Evolutionary conservation across 345 rosid species (phyloP), one percentile per base, ranked within the genome.

Genomic region (Cardamine occulta): DNA sequence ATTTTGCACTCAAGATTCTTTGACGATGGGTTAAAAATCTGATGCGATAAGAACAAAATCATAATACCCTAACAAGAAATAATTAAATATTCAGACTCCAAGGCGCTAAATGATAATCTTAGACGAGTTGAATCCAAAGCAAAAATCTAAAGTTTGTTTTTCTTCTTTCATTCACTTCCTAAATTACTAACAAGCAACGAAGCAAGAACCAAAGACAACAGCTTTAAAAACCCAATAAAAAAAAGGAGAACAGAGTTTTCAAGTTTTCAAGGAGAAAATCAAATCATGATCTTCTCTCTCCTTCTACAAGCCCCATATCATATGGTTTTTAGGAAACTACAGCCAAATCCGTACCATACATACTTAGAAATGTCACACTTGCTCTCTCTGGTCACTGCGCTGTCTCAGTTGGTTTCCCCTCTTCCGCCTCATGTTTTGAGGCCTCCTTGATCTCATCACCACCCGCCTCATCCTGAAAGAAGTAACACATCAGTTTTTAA

Each of bases 401-500:
- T 13, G 68, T 15, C 49, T 77, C 67, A 26, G 59, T 26, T 69
- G 68, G 45, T 72, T 77, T 72, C 28, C 47, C 88, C 51, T 89
- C 97, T 11, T 82, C 87, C 7, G 89, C 66, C 35, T 89, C 96
- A 18, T 24, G 84, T 59, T 95, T 95, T 28, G 93, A 82, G 26
- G 89, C 85, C 80, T 95, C 97, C 85, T 89, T 90, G 80, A 89
- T 88, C 83, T 95, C 97, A 47, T 95, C 97, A 53, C 88, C 93
- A 14, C 73, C 81, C 6, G 83, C 90, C 8, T 95, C 98, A 57
- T 95, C 96, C 96, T 89, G 58, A 45, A 80, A 34, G 37, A 23
- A 66, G 26, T 63, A 66, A 37, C 39, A 18, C 59, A 77, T 71
- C 11, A 34, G 21, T 11, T 2, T 19, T 63, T 29, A 12, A 14